Conservation (phyloP, 2,329 filamentous ascomycete species). For the Botrytis byssoidea region DNA sequence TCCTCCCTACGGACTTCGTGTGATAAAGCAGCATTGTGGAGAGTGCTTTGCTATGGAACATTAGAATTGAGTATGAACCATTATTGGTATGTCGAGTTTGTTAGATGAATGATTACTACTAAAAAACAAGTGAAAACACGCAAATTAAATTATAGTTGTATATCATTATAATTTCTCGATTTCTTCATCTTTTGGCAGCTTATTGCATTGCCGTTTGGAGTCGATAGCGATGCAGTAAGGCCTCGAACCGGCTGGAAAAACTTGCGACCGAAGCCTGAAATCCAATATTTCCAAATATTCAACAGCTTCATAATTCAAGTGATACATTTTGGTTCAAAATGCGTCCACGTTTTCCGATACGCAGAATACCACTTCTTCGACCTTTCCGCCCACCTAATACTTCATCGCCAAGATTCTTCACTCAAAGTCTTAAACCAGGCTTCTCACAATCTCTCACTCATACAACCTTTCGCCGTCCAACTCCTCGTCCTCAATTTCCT, state of each 20-base stretch:
- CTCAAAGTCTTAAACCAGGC: constrained; percentile 47
- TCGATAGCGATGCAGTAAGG: background rate
- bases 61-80: background rate
- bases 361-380: constrained; percentile 44
- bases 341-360: constrained; percentile 39
- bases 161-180: background rate
- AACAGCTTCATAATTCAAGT: background rate
- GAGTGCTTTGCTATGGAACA: background rate
- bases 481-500: constrained; percentile 59
- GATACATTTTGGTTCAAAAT: constrained; percentile 24
- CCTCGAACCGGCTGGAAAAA: constrained; percentile 15
- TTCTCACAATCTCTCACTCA: constrained; percentile 31
- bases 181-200: background rate
- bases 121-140: background rate
- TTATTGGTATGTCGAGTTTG: background rate
- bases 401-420: constrained; percentile 50
- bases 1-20: background rate
- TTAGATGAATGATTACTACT: background rate
- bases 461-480: constrained; percentile 12
- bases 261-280: constrained; percentile 13
- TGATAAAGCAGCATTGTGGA: background rate
- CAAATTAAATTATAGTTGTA: background rate
- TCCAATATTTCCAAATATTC: background rate
- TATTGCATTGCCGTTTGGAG: background rate
- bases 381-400: constrained; percentile 41